Base-by-base conservation (phyloP, 2,329 filamentous ascomycete species). In the Didymella lethalis region DNA sequence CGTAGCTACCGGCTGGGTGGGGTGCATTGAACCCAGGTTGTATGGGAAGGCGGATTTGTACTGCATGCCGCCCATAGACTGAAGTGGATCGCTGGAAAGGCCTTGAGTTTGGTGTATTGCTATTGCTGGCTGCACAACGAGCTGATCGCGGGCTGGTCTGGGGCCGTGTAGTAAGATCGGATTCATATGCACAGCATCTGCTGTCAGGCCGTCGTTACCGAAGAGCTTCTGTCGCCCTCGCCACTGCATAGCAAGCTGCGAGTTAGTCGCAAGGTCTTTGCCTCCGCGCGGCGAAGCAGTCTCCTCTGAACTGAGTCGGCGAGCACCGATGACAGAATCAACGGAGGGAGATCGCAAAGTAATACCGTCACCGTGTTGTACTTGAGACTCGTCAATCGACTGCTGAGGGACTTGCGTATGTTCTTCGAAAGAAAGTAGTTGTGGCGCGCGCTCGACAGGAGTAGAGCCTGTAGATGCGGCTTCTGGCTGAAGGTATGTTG, bases 241-340 rank as follows among this genome's bases (percentile, higher is more conserved):
- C 50, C 41, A 51, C 8, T 49, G 49, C 14, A 46, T 40, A 2
- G n/a, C 41, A 11, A 34, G 6, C 7, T 25, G 40, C 7, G 26
- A 1, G 2, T 45, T 32, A 3, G 48, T n/a, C 2, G 29, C 11
- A 20, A 47, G 20, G 23, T 47, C n/a, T 28, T 51, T 32, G 2
- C 20, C 50, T n/a, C 14, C 5, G 3, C 4, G 25, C n/a, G 50
- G 49, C 0, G 14, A 18, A n/a, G 20, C 46, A 14, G 32, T 31
- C 23, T 47, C 46, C 14, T 43, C 28, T 8, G 56, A 54, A 12
- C 32, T 40, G n/a, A 29, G 32, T 12, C 40, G 8, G 2, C 34
- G 41, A 11, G 20, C 14, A 16, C n/a, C 48, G 20, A 48, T 23
- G n/a, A 52, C 44, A 25, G 43, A 43, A 11, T 47, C 56, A 18